A percentile compares a stretch with the other conserved stretches of the same genome.
phyloP scores from a whole-genome alignment of 2,329 filamentous ascomycete genomes.

The Mycosphaerella sp. region DNA sequence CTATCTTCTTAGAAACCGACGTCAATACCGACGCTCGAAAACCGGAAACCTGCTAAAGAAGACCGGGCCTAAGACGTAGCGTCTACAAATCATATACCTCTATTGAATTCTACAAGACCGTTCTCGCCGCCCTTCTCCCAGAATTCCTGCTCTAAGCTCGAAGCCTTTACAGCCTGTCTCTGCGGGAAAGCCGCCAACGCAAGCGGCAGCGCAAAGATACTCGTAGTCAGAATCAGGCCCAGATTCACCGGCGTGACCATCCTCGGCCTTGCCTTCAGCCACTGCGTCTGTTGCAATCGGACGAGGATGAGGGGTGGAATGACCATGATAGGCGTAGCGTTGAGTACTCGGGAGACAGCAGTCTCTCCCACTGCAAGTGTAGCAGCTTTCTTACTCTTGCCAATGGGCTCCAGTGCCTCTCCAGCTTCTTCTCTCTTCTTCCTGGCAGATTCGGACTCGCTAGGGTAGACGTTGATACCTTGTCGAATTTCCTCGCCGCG shows the following conservation, averaged over 20 bases:
- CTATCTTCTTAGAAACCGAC: no score
- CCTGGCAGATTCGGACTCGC: conserved; percentile 64
- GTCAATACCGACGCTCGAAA: no score
- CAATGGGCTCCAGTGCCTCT: conserved; percentile 51
- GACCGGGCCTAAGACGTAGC: no score
- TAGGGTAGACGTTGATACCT: conserved; percentile 88
- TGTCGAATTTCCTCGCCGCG: conserved; percentile 88
- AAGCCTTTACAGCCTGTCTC: conserved; percentile 71
- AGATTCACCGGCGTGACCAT: conserved; percentile 79
- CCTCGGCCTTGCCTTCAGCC: conserved; percentile 70
- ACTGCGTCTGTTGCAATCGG: conserved; percentile 72
- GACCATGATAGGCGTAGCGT: conserved; percentile 96
- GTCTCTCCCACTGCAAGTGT: conserved; percentile 88
- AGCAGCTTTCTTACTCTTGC: conserved; percentile 82
- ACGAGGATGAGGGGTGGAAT: conserved; percentile 83
- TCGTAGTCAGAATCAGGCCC: conserved; percentile 77
- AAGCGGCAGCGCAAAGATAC: conserved; percentile 79
- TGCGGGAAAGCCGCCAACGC: conserved; percentile 91
- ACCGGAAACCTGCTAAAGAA: no score
- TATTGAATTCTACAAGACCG: conserved; percentile 91
- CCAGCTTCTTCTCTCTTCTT: conserved; percentile 42
- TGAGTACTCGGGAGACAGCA: conserved; percentile 82
- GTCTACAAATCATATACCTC: conserved; percentile 63
- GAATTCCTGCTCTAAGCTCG: conserved; percentile 78
- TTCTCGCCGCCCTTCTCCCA: conserved; percentile 69